Evolutionary conservation across 176 grass and related monocot genomes (phyloP).

Genomic region (Zizania latifolia): DNA sequence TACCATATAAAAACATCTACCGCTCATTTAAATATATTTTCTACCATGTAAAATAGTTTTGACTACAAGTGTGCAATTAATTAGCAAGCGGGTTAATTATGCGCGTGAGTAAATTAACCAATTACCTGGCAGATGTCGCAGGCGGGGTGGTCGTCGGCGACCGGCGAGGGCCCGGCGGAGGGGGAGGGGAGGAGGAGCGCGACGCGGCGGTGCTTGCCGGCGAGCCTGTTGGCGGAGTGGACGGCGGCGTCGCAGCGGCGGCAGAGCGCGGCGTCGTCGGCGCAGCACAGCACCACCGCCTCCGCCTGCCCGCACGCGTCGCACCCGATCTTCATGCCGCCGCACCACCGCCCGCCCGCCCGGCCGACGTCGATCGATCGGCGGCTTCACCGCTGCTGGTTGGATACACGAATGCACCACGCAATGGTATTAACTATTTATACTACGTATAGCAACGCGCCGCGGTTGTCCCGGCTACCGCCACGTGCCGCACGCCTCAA

Average conservation of each 20-base stretch:
- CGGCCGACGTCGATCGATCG: background rate
- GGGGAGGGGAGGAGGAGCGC: slow-evolving; percentile 36
- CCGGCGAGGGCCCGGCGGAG: background rate
- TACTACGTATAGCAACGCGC: no score
- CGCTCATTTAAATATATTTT: no score
- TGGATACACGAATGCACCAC: no score
- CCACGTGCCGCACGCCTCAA: no score
- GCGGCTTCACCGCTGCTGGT: no score
- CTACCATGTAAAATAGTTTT: no score
- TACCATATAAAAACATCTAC: background rate
- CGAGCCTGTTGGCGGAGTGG: slow-evolving; percentile 85
- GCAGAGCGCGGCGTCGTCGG: slow-evolving; percentile 78
- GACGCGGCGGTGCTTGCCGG: slow-evolving; percentile 66
- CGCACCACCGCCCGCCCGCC: background rate
- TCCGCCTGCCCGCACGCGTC: slow-evolving; percentile 66
- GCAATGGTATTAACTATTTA: no score
- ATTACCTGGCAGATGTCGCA: slow-evolving; percentile 77
- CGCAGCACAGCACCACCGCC: slow-evolving; percentile 72
- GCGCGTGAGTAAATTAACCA: background rate
- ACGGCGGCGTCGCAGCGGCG: slow-evolving; percentile 63
- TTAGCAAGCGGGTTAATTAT: background rate
- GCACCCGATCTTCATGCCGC: slow-evolving; percentile 74
- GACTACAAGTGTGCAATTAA: background rate
- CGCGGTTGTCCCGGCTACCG: no score
- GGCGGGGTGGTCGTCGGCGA: background rate